These are phyloP conservation scores for Phytopythium chamaehyphon DNA, from an alignment of 352 stramenopile species.

Conservation along the genomic window DNA sequence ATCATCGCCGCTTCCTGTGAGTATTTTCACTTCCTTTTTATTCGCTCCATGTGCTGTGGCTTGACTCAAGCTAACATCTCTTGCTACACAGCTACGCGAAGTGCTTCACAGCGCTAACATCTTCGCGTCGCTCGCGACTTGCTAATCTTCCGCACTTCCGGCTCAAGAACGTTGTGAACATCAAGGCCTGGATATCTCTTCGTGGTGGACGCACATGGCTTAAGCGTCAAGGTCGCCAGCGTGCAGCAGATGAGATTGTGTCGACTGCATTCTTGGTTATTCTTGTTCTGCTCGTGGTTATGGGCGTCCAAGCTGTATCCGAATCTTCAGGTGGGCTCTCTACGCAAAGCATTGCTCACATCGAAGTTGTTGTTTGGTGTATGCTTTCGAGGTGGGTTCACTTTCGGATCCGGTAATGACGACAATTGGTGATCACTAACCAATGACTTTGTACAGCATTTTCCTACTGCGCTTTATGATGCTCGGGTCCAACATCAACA, in stretches of 20 bases:
- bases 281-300: constrained; percentile 78
- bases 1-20: constrained; percentile 80
- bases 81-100: constrained; percentile 88
- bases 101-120: constrained; percentile 87
- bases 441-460: constrained; percentile 36
- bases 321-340: constrained; percentile 46
- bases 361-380: constrained; percentile 87
- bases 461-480: constrained; percentile 92
- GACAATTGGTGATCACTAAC: constrained; percentile 4
- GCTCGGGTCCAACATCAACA: constrained; percentile 88
- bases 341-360: constrained; percentile 65
- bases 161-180: constrained; percentile 90
- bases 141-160: constrained; percentile 87
- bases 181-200: constrained; percentile 89
- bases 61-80: constrained; percentile 4
- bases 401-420: constrained; percentile 4
- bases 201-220: constrained; percentile 84
- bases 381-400: constrained; percentile 62
- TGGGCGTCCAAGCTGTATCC: constrained; percentile 80
- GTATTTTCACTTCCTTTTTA: neutral
- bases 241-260: constrained; percentile 85
- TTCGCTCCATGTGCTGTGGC: neutral
- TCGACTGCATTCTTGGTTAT: constrained; percentile 88
- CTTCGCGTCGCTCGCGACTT: constrained; percentile 70
- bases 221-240: constrained; percentile 81